Evolutionary conservation across 192 early-diverging fungal genomes (phyloP).

Genomic region (Backusella australiensis): DNA sequence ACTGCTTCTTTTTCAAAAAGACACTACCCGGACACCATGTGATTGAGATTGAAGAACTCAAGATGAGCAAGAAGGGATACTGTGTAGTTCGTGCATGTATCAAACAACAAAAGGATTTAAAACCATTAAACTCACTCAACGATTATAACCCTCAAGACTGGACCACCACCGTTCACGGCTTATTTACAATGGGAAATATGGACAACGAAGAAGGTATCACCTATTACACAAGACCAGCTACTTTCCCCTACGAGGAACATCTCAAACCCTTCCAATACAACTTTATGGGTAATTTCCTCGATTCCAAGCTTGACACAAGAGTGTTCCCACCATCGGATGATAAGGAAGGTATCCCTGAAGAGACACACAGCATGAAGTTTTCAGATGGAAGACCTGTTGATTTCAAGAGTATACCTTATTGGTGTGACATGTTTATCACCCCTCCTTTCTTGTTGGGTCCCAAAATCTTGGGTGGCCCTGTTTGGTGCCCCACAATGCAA

Average conservation of each 20-base stretch:
- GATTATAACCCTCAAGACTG: conserved; percentile 20
- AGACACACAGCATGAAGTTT: conserved; percentile 15
- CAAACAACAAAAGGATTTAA: conserved; percentile 16
- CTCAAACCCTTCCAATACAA: not conserved
- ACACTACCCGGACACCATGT: conserved; percentile 5
- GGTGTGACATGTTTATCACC: conserved; percentile 32
- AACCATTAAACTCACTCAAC: not conserved
- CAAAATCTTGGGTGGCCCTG: not conserved
- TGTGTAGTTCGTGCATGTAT: conserved; percentile 14
- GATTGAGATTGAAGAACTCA: conserved; percentile 29
- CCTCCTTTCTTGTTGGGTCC: conserved; percentile 21
- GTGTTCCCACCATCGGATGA: not conserved
- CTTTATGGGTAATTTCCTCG: conserved; percentile 2
- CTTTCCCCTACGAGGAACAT: not conserved
- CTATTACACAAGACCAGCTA: not conserved
- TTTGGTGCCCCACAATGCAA: conserved; percentile 36
- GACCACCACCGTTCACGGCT: not conserved
- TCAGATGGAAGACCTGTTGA: conserved; percentile 20
- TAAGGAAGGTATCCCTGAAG: conserved; percentile 14
- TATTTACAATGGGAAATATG: conserved; percentile 33
- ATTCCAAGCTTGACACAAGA: not conserved
- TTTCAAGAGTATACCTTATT: conserved; percentile 23
- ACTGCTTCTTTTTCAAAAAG: conserved; percentile 31
- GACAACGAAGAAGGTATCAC: conserved; percentile 26
- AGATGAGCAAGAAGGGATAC: conserved; percentile 26